These are phyloP conservation scores for Phytophthora ohioensis DNA, from an alignment of 352 stramenopile genomes.

Conservation along the genomic window DNA sequence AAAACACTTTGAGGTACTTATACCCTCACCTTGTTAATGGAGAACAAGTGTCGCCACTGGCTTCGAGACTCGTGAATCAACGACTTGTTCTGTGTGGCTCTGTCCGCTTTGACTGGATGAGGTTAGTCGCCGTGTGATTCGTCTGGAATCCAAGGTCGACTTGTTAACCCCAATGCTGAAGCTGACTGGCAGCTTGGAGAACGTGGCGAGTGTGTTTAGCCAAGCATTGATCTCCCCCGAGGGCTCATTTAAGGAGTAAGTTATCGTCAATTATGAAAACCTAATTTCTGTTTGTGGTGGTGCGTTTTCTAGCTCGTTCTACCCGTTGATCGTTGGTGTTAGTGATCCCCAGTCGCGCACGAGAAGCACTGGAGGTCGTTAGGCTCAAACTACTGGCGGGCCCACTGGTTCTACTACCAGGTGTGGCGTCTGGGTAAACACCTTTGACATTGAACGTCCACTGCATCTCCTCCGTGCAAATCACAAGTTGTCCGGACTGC, in stretches of 20 bases:
- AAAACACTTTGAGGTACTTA: slow-evolving; percentile 19
- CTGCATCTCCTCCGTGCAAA: slow-evolving; percentile 92
- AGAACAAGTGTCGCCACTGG: neutral
- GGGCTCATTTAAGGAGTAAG: neutral
- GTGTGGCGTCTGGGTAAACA: slow-evolving; percentile 74
- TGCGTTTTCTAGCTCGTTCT: slow-evolving; percentile 12
- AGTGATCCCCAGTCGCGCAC: slow-evolving; percentile 29
- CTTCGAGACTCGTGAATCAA: slow-evolving; percentile 7
- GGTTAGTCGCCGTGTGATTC: neutral
- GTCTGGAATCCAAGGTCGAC: slow-evolving; percentile 19
- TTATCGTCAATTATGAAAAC: neutral
- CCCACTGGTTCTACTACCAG: slow-evolving; percentile 46
- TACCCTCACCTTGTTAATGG: slow-evolving; percentile 9
- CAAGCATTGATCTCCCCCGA: slow-evolving; percentile 7
- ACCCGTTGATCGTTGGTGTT: slow-evolving; percentile 10
- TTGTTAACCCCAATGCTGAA: slow-evolving; percentile 17
- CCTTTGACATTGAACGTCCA: slow-evolving; percentile 94
- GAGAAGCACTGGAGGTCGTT: slow-evolving; percentile 51
- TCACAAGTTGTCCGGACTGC: slow-evolving; percentile 87
- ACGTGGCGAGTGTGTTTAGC: slow-evolving; percentile 20
- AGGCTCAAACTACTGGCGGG: slow-evolving; percentile 45
- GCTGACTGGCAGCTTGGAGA: slow-evolving; percentile 16
- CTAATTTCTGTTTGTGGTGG: slow-evolving; percentile 10
- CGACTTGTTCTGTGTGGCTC: slow-evolving; percentile 1
- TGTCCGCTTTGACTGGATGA: slow-evolving; percentile 22